Conservation (phyloP, 2,329 filamentous ascomycete genomes). For the Macrophomina phaseolina region DNA sequence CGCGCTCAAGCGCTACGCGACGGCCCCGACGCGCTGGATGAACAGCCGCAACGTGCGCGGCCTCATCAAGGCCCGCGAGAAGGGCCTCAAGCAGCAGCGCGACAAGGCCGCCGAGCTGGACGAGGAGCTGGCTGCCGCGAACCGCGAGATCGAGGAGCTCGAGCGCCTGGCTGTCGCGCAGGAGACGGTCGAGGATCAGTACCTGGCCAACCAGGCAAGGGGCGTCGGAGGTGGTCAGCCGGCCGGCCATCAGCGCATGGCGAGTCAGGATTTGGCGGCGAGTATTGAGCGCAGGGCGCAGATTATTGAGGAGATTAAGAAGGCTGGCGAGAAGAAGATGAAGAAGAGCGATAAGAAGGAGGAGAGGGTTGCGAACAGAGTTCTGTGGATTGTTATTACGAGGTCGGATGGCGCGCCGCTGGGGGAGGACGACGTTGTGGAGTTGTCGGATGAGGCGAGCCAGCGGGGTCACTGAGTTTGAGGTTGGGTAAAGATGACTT, state of each 20-base stretch:
- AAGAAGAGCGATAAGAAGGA: conserved; percentile 25
- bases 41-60: conserved; percentile 7
- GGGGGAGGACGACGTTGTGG: conserved; percentile 5
- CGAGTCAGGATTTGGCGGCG: conserved; percentile 11
- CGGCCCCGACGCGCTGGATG: conserved; percentile 19
- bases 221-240: background rate
- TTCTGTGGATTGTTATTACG: conserved; percentile 22
- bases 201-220: background rate
- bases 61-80: conserved; percentile 1
- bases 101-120: conserved; percentile 20
- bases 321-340: conserved; percentile 24
- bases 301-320: conserved; percentile 20
- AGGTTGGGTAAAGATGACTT: background rate
- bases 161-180: conserved; percentile 6
- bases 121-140: background rate
- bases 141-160: conserved; percentile 14
- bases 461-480: background rate
- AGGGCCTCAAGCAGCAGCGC: conserved; percentile 6
- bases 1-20: conserved; percentile 13
- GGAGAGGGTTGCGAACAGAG: conserved; percentile 19
- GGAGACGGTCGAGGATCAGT: conserved; percentile 1
- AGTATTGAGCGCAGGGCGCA: conserved; percentile 4
- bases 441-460: conserved; percentile 1
- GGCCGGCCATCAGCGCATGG: background rate
- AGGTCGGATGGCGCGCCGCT: background rate